Conservation (phyloP, 139 green algal genomes). For the Tetradesmus lagerheimii region DNA sequence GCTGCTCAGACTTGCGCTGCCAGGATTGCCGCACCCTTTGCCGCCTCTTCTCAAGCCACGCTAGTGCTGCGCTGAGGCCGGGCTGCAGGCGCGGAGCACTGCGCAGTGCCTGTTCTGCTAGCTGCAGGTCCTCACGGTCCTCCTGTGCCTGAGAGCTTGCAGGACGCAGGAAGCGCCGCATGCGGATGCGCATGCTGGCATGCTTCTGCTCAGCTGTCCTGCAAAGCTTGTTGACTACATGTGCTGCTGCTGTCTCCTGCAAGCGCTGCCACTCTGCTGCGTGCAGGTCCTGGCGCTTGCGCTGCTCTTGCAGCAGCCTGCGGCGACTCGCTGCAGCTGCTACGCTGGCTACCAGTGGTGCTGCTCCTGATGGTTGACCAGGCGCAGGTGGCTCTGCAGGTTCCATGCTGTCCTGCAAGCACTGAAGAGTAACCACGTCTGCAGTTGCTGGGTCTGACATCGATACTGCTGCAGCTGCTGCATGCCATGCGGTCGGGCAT, state of each 20-base stretch:
- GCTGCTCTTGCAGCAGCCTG: not conserved
- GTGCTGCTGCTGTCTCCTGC: not conserved
- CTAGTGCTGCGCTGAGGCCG: not conserved
- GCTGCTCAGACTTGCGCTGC: not conserved
- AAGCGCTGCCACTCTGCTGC: not conserved
- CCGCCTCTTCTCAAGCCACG: not conserved
- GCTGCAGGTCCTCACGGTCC: not conserved
- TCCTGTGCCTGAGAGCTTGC: not conserved
- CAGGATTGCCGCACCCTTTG: not conserved
- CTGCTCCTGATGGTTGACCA: not conserved
- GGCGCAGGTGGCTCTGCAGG: not conserved
- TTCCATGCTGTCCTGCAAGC: not conserved
- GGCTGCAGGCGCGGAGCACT: not conserved
- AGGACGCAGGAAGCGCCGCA: not conserved
- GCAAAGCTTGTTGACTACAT: not conserved
- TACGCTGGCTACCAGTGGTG: not conserved
- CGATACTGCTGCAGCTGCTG: not conserved
- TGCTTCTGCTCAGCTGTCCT: not conserved
- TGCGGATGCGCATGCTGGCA: not conserved
- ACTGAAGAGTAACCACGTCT: not conserved
- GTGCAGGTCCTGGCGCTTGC: not conserved
- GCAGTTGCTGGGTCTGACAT: not conserved
- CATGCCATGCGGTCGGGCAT: not conserved
- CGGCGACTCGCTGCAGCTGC: no score
- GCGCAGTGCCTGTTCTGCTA: not conserved